A percentile compares a stretch with the other conserved stretches of the same genome.
phyloP scores from a whole-genome alignment of 768 basidiomycete genomes.

The Suillus brevipes region DNA sequence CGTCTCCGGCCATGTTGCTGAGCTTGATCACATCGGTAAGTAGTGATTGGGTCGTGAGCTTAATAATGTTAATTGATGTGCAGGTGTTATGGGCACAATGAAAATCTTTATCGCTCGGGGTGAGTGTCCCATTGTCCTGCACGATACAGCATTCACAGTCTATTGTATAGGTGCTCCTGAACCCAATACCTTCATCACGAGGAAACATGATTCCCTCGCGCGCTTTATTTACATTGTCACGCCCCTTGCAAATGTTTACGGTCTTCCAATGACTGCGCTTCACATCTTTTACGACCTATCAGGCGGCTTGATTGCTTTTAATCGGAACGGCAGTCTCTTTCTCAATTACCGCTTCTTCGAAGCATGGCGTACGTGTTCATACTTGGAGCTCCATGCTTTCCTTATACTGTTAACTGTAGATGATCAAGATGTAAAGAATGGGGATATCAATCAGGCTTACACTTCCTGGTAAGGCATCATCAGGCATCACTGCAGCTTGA shows the following conservation, averaged over 20 bases:
- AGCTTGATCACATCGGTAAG: conserved; percentile 64
- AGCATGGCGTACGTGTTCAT: conserved; percentile 74
- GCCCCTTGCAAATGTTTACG: conserved; percentile 69
- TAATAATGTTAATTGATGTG: conserved; percentile 9
- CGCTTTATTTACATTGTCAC: conserved; percentile 73
- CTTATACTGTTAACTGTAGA: conserved; percentile 44
- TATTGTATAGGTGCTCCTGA: conserved; percentile 56
- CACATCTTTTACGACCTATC: conserved; percentile 85
- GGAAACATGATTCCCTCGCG: conserved; percentile 57
- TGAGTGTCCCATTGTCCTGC: conserved; percentile 23
- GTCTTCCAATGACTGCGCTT: conserved; percentile 67
- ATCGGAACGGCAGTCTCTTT: conserved; percentile 84
- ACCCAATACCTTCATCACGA: conserved; percentile 46
- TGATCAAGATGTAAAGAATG: conserved; percentile 61
- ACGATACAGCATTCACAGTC: conserved; percentile 9
- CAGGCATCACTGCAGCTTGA: not conserved
- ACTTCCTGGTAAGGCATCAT: conserved; percentile 66
- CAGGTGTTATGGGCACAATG: conserved; percentile 61
- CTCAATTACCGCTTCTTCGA: conserved; percentile 85
- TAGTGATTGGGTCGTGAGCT: not conserved
- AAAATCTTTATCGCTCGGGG: conserved; percentile 68
- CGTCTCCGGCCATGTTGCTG: conserved; percentile 59
- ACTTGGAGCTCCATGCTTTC: not conserved
- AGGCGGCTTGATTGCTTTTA: conserved; percentile 91
- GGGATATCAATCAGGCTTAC: conserved; percentile 59